phyloP scores from a whole-genome alignment of 768 basidiomycete genomes.

The Auriscalpium microsporum region DNA sequence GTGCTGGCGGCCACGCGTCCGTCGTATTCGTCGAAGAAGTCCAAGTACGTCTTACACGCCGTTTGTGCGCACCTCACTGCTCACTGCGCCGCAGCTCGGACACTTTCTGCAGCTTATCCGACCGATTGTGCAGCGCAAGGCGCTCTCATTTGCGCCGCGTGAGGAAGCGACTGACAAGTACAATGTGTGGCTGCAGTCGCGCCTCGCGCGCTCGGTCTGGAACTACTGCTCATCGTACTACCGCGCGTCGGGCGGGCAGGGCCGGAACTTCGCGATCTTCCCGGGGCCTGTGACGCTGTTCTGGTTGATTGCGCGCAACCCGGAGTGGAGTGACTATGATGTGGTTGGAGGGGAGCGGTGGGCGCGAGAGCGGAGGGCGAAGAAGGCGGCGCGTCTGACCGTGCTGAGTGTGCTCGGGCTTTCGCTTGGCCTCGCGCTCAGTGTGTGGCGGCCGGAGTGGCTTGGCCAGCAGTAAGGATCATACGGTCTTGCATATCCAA shows the following conservation, averaged over 20 bases:
- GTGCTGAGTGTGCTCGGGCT: not conserved
- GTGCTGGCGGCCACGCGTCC: slow-evolving; percentile 49
- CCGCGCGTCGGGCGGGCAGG: slow-evolving; percentile 26
- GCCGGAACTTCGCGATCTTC: slow-evolving; percentile 40
- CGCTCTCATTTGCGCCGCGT: slow-evolving; percentile 42
- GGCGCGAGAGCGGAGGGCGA: slow-evolving; percentile 17
- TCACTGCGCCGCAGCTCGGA: slow-evolving; percentile 32
- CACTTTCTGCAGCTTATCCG: slow-evolving; percentile 41
- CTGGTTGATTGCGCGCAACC: slow-evolving; percentile 42
- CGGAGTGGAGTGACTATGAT: slow-evolving; percentile 36
- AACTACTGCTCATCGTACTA: slow-evolving; percentile 49
- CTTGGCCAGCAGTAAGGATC: no score
- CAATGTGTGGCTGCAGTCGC: slow-evolving; percentile 42
- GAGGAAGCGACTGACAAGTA: slow-evolving; percentile 39
- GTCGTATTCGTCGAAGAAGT: slow-evolving; percentile 47
- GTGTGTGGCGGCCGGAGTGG: no score
- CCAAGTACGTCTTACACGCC: slow-evolving; percentile 30
- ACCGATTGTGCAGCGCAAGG: slow-evolving; percentile 40
- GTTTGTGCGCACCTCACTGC: not conserved
- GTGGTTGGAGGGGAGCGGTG: slow-evolving; percentile 32
- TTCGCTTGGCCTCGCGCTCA: not conserved
- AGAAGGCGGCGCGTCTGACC: not conserved
- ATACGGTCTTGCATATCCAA: no score
- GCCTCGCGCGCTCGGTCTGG: slow-evolving; percentile 43
- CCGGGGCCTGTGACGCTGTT: slow-evolving; percentile 44